phyloP scores from a whole-genome alignment of 148 eudicot species.

The Vaccinium corymbosum region DNA sequence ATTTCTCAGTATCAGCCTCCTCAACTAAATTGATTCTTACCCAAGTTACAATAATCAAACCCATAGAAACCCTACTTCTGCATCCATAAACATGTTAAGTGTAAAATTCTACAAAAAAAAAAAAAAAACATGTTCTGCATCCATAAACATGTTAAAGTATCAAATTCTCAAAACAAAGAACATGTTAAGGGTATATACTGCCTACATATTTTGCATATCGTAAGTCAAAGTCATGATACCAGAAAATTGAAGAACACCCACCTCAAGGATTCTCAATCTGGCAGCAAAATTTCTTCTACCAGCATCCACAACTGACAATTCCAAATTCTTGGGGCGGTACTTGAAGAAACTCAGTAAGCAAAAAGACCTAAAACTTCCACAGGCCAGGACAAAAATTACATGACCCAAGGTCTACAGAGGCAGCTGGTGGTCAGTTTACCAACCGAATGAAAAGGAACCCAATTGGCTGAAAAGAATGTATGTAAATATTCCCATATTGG shows the following conservation, averaged over 20 bases:
- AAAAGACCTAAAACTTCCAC: background rate
- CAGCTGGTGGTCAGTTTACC: background rate
- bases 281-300: background rate
- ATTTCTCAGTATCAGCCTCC: background rate
- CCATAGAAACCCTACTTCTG: background rate
- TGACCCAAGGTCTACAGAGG: slow-evolving; percentile 5
- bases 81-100: background rate
- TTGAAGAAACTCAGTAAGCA: slow-evolving; percentile 1
- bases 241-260: background rate
- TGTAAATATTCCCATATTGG: background rate
- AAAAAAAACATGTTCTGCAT: background rate
- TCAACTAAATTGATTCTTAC: background rate
- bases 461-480: background rate
- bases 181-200: background rate
- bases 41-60: background rate
- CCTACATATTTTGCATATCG: background rate
- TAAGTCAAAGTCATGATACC: background rate
- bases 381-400: background rate
- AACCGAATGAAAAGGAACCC: background rate
- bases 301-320: background rate
- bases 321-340: background rate
- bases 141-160: background rate
- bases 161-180: background rate
- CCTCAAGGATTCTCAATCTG: slow-evolving; percentile 10
- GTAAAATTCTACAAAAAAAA: background rate